phyloP scores from a whole-genome alignment of 2,329 filamentous ascomycete species.

The Dactylellina cionopaga region DNA sequence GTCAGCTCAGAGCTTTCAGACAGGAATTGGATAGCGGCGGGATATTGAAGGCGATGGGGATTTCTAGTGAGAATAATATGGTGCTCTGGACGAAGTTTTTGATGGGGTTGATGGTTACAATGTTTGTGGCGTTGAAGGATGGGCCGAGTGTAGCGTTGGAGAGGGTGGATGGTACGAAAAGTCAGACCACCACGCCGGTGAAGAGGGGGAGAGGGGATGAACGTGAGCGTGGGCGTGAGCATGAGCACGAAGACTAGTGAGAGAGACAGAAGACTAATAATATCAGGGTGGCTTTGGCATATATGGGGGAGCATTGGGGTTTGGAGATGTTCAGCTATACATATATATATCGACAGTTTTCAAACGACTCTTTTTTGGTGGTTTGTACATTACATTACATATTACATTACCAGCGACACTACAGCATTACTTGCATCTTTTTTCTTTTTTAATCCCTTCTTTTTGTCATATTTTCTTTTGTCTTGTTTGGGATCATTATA shows the following conservation, averaged over 20 bases:
- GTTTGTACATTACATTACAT: neutral
- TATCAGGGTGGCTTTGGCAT: slow-evolving; percentile 11
- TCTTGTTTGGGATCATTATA: slow-evolving; percentile 39
- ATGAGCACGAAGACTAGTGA: neutral
- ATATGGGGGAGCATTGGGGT: neutral
- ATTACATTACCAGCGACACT: neutral
- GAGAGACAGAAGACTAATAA: neutral
- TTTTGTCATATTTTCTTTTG: slow-evolving; percentile 24
- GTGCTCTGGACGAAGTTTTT: slow-evolving; percentile 46
- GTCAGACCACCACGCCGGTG: slow-evolving; percentile 5
- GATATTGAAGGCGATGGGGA: slow-evolving; percentile 36
- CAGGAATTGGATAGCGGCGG: slow-evolving; percentile 33
- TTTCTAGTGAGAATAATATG: slow-evolving; percentile 31
- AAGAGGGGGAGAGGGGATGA: slow-evolving; percentile 24
- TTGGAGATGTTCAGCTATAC: too few species aligned
- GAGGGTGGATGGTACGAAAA: slow-evolving; percentile 28
- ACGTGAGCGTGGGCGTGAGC: neutral
- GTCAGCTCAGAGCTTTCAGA: slow-evolving; percentile 31
- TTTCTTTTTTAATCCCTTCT: slow-evolving; percentile 2
- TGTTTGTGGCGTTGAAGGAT: slow-evolving; percentile 48
- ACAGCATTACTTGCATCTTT: slow-evolving; percentile 4
- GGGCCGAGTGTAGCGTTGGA: slow-evolving; percentile 48
- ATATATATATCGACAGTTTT: too few species aligned
- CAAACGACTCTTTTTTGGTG: neutral
- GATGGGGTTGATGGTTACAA: slow-evolving; percentile 37